phyloP scores from a whole-genome alignment of 805 yeast genomes.

The Zygotorulaspora florentina region DNA sequence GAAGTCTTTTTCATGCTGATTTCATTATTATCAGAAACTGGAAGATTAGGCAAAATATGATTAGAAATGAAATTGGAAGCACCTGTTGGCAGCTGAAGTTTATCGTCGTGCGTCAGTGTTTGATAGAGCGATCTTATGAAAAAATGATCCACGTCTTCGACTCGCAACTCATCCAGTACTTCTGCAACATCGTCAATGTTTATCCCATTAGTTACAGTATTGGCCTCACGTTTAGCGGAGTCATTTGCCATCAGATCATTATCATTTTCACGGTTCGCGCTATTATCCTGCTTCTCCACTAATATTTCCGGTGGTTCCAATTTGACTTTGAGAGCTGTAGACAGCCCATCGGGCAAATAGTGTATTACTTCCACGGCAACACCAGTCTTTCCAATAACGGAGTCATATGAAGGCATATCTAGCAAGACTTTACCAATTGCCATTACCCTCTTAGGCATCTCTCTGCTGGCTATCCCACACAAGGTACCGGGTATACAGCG shows the following conservation, averaged over 20 bases:
- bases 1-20: conserved; percentile 72
- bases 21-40: conserved; percentile 50
- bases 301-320: conserved; percentile 38
- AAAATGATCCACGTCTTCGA: conserved; percentile 69
- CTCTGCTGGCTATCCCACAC: conserved; percentile 66
- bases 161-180: conserved; percentile 39
- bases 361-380: conserved; percentile 76
- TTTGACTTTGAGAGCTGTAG: conserved; percentile 45
- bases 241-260: conserved; percentile 2
- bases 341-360: conserved; percentile 61
- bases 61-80: conserved; percentile 74
- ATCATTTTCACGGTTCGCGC: conserved; percentile 14
- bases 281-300: conserved; percentile 6
- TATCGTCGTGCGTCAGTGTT: conserved; percentile 51
- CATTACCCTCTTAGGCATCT: conserved; percentile 55
- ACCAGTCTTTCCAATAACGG: conserved; percentile 64
- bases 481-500: conserved; percentile 47
- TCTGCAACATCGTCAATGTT: conserved; percentile 35
- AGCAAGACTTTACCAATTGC: conserved; percentile 66
- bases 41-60: conserved; percentile 67
- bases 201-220: conserved; percentile 9
- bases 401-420: conserved; percentile 42
- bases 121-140: conserved; percentile 69
- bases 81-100: conserved; percentile 58
- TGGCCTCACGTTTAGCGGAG: conserved; percentile 1